A percentile compares a stretch with the other conserved stretches of the same genome.
phyloP scores from a whole-genome alignment of 2,329 filamentous ascomycete species.

The Venturia nashicola region DNA sequence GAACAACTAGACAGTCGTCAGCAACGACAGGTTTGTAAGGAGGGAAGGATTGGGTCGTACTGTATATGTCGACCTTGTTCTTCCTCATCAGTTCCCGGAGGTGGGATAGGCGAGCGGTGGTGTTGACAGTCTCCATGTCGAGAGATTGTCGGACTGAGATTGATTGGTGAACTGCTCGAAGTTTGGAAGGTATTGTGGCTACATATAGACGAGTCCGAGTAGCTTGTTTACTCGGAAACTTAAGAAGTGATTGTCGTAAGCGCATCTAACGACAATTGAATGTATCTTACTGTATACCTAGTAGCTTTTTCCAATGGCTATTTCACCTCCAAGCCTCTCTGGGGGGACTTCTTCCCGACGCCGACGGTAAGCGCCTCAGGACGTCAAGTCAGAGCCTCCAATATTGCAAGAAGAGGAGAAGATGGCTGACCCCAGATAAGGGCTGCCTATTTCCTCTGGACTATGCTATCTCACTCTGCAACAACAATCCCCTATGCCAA shows the following conservation, averaged over 20 bases:
- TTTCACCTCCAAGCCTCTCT: neutral
- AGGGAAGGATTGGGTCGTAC: slow-evolving; percentile 39
- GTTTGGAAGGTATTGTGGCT: neutral
- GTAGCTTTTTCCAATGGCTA: neutral
- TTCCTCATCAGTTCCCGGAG: slow-evolving; percentile 80
- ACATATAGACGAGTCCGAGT: neutral
- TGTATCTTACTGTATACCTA: neutral
- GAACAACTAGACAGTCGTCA: slow-evolving; percentile 56
- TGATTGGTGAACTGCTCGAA: neutral
- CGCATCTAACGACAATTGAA: neutral
- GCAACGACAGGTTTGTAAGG: slow-evolving; percentile 18
- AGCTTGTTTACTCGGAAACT: neutral
- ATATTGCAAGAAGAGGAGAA: neutral
- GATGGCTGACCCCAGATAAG: no score
- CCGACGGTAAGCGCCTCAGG: neutral
- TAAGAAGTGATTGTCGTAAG: neutral
- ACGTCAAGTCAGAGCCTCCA: neutral
- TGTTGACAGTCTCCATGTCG: slow-evolving; percentile 71
- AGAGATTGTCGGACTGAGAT: slow-evolving; percentile 13
- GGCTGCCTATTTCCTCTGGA: no score
- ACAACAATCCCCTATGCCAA: no score
- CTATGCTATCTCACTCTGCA: no score
- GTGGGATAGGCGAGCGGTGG: slow-evolving; percentile 59
- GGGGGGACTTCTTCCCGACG: neutral
- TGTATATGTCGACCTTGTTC: slow-evolving; percentile 80